A percentile compares a stretch with the other conserved stretches of the same genome.
phyloP scores from a whole-genome alignment of 2,329 filamentous ascomycete species.

The Nothomitra cinnamomea region DNA sequence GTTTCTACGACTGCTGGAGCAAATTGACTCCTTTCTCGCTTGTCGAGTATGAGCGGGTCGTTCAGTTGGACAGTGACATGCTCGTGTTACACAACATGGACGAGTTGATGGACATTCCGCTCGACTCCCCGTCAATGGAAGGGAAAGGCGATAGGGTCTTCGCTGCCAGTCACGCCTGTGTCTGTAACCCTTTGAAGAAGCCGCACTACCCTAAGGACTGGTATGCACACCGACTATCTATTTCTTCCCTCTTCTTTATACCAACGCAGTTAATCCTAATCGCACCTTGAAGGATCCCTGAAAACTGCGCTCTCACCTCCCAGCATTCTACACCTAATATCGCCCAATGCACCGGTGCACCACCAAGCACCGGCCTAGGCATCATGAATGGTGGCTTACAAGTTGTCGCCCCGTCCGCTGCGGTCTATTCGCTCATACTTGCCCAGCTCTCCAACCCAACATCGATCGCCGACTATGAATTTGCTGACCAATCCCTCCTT shows the following conservation, averaged over 20 bases:
- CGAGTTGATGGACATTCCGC: constrained; percentile 68
- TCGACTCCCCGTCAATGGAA: constrained; percentile 39
- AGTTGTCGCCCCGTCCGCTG: constrained; percentile 35
- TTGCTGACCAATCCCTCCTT: constrained; percentile 43
- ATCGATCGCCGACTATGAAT: constrained; percentile 31
- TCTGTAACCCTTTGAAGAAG: constrained; percentile 68
- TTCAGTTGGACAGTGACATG: constrained; percentile 84
- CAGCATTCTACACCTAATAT: constrained; percentile 31
- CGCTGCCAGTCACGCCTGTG: constrained; percentile 68
- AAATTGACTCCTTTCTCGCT: constrained; percentile 70
- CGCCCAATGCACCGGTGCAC: constrained; percentile 30
- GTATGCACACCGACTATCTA: constrained; percentile 21
- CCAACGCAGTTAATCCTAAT: background rate
- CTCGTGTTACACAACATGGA: constrained; percentile 73
- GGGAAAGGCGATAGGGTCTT: constrained; percentile 51
- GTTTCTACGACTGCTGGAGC: constrained; percentile 83
- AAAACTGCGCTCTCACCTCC: constrained; percentile 40
- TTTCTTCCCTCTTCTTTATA: background rate
- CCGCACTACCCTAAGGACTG: constrained; percentile 63
- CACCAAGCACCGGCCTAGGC: constrained; percentile 27
- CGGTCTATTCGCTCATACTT: constrained; percentile 33
- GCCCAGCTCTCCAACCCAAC: constrained; percentile 30
- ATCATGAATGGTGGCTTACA: constrained; percentile 40
- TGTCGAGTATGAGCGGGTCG: constrained; percentile 58
- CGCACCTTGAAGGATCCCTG: constrained; percentile 23